Base-by-base conservation (phyloP, 176 grass and related monocot species). In the Rhynchospora tenuis region DNA sequence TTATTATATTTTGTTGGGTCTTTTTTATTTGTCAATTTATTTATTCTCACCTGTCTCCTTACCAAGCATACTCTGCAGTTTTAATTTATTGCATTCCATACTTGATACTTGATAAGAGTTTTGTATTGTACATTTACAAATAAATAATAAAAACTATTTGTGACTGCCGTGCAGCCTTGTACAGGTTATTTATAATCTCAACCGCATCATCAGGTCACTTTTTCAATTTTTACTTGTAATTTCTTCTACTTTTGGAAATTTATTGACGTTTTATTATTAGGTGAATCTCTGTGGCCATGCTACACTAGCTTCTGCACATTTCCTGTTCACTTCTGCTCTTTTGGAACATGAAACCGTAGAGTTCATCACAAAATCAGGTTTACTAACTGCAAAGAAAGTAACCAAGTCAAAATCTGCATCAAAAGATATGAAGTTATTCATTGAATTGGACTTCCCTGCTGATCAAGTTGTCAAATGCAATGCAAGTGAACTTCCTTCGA, bases 381-480 rank as follows among this genome's bases (percentile, higher is more conserved):
- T 91, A 55, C 78, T 91, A 68, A 93, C 85, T 4, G 91, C 91
- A 22, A 86, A 87, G 52, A 91, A 83, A 86, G 74, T 88, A 46
- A 65, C 7, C 57, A 51, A 29, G 11, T 83, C 81, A 64, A 61
- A 1, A 81, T 81, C 5, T 24, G 17, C 24, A 19, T 12, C 44
- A 11, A 78, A 55, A 26, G 80, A 83, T 42, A 82, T 66, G 19
- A 93, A 86, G 9, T 87, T 93, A 23, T 91, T 81, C 48, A 88
- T 97, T 75, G 86, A 93, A 80, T 31, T 97, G 23, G 68, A 94
- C 86, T 88, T 97, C 77, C 94, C 94, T 38, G 78, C 84, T 82
- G n/a, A 89, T 58, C 84, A 86, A 38, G 75, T 90, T 15, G 68
- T 84, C 13, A 78, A 38, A 47, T 94, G 85, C 42, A 2, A 78